These are phyloP conservation scores for Trametes maxima DNA, from an alignment of 768 basidiomycete species.

Conservation along the genomic window DNA sequence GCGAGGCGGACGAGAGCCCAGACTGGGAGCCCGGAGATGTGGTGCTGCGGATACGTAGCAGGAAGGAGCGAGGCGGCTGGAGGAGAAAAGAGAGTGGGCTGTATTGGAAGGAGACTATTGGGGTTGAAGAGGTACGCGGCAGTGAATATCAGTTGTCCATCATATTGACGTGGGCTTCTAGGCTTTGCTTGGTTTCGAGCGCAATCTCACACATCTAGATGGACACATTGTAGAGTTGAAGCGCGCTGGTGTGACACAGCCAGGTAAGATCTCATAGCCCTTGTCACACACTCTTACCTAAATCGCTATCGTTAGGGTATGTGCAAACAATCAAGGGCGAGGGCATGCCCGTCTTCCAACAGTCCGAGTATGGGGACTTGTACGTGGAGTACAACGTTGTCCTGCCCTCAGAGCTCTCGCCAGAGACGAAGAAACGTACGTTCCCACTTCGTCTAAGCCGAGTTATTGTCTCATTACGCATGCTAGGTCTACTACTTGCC, in stretches of 20 bases:
- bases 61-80: conserved; percentile 79
- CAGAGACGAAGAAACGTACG: conserved; percentile 77
- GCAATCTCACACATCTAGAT: conserved; percentile 90
- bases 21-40: conserved; percentile 98
- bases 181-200: conserved; percentile 97
- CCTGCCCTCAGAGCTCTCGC: conserved; percentile 71
- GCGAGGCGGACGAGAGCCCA: conserved; percentile 94
- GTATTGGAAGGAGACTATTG: conserved; percentile 91
- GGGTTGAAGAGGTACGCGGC: conserved; percentile 81
- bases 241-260: conserved; percentile 87
- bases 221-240: conserved; percentile 74
- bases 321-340: conserved; percentile 86
- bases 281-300: neutral
- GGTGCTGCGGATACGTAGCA: conserved; percentile 79
- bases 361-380: conserved; percentile 69
- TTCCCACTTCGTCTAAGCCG: conserved; percentile 16
- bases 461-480: neutral
- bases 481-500: conserved; percentile 56
- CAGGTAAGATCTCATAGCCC: conserved; percentile 51
- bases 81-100: conserved; percentile 87
- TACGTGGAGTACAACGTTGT: conserved; percentile 95
- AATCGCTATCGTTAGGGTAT: conserved; percentile 53
- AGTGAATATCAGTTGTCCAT: conserved; percentile 3
- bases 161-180: conserved; percentile 34
- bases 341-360: conserved; percentile 81